These are phyloP conservation scores for Thraustotheca clavata DNA, from an alignment of 352 stramenopile genomes.

Conservation along the genomic window DNA sequence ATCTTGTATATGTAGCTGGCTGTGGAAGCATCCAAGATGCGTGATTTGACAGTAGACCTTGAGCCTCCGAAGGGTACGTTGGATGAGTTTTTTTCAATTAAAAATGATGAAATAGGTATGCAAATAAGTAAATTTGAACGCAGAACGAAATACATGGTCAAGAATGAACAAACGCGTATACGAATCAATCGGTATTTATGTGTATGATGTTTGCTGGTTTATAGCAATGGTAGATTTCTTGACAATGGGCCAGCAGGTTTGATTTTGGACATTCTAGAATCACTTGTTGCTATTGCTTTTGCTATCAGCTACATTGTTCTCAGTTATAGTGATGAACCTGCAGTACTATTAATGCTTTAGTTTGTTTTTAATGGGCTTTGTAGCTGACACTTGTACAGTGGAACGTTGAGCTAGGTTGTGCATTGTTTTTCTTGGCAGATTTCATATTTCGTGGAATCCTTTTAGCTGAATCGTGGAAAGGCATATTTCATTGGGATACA, in stretches of 20 bases:
- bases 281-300: constrained; percentile 4
- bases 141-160: constrained; percentile 4
- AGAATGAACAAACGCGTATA: constrained; percentile 14
- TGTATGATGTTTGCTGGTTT: not conserved
- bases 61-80: not conserved
- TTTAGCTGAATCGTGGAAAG: constrained; percentile 6
- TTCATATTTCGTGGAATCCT: constrained; percentile 3
- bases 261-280: constrained; percentile 16
- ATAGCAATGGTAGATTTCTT: not conserved
- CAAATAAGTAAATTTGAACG: constrained; percentile 16
- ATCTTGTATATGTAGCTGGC: constrained; percentile 14
- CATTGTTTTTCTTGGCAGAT: constrained; percentile 15
- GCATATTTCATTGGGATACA: constrained; percentile 6
- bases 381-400: not conserved
- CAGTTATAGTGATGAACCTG: constrained; percentile 2
- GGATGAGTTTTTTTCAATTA: not conserved
- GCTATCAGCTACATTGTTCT: constrained; percentile 7
- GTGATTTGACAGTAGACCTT: not conserved
- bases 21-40: constrained; percentile 18
- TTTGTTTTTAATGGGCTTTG: not conserved
- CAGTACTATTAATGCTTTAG: not conserved
- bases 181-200: constrained; percentile 13
- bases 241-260: constrained; percentile 10
- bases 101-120: not conserved
- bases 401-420: constrained; percentile 6